These are phyloP conservation scores for Cryptosporidium ubiquitum DNA, from an alignment of 169 alveolate genomes.

Conservation along the genomic window DNA sequence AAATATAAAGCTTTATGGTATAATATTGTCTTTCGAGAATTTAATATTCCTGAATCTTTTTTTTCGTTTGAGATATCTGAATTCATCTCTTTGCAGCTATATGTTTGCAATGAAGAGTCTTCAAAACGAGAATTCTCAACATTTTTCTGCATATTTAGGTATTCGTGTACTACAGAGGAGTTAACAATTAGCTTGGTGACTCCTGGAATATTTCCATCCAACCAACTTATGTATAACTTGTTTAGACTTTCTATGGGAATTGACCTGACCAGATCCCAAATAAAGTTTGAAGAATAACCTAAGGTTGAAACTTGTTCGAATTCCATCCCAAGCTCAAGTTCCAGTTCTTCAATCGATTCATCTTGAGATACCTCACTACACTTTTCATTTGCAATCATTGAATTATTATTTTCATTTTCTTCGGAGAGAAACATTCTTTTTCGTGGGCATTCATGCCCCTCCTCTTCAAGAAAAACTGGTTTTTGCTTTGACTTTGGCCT, in stretches of 20 bases:
- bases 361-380: background rate
- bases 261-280: constrained; percentile 40
- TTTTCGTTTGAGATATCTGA: background rate
- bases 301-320: constrained; percentile 26
- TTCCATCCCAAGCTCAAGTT: constrained; percentile 20
- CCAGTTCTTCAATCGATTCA: constrained; percentile 28
- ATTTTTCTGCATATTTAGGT: constrained; percentile 18
- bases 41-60: background rate
- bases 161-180: constrained; percentile 32
- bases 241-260: constrained; percentile 46
- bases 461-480: background rate
- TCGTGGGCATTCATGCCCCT: background rate
- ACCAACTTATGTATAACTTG: constrained; percentile 35
- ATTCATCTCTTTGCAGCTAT: background rate
- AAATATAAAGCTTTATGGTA: constrained; percentile 51
- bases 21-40: constrained; percentile 6
- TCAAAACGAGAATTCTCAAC: background rate
- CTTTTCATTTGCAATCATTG: background rate
- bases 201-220: constrained; percentile 70
- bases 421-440: background rate
- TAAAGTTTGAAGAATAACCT: constrained; percentile 3
- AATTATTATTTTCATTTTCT: background rate
- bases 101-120: background rate
- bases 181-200: constrained; percentile 21
- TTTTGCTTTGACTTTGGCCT: constrained; percentile 9